phyloP scores from a whole-genome alignment of 208 protist species.

The Porcisia hertigi region DNA sequence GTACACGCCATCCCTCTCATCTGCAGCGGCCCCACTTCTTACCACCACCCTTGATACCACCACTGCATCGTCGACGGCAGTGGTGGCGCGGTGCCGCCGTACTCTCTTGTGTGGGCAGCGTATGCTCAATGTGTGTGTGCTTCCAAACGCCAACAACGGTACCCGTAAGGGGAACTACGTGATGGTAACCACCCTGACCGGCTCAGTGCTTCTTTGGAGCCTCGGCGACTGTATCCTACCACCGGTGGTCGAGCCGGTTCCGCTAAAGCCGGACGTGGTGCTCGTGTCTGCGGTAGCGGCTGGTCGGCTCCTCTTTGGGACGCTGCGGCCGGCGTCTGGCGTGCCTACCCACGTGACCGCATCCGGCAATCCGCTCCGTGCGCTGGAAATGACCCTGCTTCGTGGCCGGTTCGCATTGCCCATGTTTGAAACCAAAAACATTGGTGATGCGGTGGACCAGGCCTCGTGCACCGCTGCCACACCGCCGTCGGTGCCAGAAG shows the following conservation, averaged over 20 bases:
- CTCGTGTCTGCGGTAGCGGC: conserved; percentile 44
- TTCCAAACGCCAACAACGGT: conserved; percentile 13
- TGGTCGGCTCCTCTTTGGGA: conserved; percentile 48
- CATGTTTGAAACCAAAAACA: conserved; percentile 47
- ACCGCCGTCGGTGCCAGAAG: background rate
- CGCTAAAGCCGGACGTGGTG: conserved; percentile 50
- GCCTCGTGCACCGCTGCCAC: background rate
- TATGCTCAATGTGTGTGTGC: conserved; percentile 64
- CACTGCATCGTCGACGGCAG: conserved; percentile 3
- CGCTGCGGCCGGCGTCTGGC: conserved; percentile 19
- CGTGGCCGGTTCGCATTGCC: conserved; percentile 75
- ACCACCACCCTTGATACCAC: background rate
- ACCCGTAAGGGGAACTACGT: conserved; percentile 19
- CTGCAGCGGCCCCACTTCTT: background rate
- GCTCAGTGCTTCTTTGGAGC: conserved; percentile 46
- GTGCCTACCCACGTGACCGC: no score
- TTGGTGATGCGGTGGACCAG: conserved; percentile 24
- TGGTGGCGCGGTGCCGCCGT: conserved; percentile 52
- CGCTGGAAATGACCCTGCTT: conserved; percentile 48
- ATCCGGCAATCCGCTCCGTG: conserved; percentile 6
- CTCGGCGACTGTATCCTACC: conserved; percentile 47
- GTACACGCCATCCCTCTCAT: conserved; percentile 1
- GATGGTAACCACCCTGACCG: conserved; percentile 32
- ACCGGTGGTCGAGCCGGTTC: conserved; percentile 51
- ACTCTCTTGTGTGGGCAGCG: conserved; percentile 84